These are phyloP conservation scores for Hypocrella siamensis DNA, from an alignment of 2,329 filamentous ascomycete genomes.

Conservation along the genomic window DNA sequence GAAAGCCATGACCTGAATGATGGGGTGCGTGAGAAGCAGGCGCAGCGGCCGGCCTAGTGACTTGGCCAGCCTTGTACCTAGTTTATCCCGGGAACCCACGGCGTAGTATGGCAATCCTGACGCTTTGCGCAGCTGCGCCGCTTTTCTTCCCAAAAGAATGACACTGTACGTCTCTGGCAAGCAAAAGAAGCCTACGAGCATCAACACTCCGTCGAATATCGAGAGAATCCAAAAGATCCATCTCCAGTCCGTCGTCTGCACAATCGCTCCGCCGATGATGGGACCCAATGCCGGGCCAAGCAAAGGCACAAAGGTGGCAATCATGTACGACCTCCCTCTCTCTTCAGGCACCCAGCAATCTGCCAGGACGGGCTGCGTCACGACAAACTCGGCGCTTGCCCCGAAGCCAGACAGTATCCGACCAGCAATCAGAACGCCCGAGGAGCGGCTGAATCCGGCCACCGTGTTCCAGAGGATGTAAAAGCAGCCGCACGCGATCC, in stretches of 20 bases:
- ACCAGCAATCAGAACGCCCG: constrained; percentile 44
- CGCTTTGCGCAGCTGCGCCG: constrained; percentile 36
- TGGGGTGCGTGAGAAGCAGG: constrained; percentile 44
- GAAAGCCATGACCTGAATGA: constrained; percentile 48
- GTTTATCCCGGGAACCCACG: constrained; percentile 23
- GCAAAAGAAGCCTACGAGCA: constrained; percentile 39
- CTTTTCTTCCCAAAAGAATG: constrained; percentile 42
- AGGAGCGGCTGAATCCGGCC: constrained; percentile 43
- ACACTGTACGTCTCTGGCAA: constrained; percentile 48
- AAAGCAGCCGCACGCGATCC: constrained; percentile 36
- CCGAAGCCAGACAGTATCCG: constrained; percentile 46
- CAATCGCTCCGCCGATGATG: constrained; percentile 24
- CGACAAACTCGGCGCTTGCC: constrained; percentile 45
- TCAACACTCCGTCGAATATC: constrained; percentile 44
- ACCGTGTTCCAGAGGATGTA: constrained; percentile 44
- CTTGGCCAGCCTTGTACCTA: constrained; percentile 29
- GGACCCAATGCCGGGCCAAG: constrained; percentile 37
- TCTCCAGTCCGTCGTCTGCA: constrained; percentile 44
- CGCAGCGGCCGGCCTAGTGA: constrained; percentile 49
- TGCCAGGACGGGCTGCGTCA: constrained; percentile 48
- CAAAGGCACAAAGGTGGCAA: constrained; percentile 46
- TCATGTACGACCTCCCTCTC: constrained; percentile 46
- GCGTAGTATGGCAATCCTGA: constrained; percentile 39
- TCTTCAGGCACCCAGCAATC: constrained; percentile 44
- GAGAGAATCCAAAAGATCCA: constrained; percentile 59